Evolutionary conservation across 2,329 filamentous ascomycete genomes (phyloP).

Genomic region (Scedosporium minutisporum): DNA sequence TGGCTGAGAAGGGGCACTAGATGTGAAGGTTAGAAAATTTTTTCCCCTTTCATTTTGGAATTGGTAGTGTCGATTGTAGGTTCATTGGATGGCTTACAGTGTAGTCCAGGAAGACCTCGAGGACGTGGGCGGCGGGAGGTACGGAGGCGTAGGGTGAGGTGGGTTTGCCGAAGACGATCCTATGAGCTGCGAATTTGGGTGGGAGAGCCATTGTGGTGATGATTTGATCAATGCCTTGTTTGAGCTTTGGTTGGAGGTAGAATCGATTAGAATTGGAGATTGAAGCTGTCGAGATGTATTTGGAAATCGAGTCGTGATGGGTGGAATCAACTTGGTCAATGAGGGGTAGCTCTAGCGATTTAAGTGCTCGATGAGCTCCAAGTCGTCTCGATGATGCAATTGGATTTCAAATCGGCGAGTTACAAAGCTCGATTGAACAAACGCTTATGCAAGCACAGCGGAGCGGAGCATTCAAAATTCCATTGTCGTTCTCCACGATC

Average conservation of each 20-base stretch:
- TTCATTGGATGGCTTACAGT: slow-evolving; percentile 28
- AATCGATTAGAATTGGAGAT: not conserved
- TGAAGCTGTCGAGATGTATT: not conserved
- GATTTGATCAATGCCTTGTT: not conserved
- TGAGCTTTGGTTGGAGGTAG: no score
- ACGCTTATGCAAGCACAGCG: not conserved
- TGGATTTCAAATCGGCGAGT: not conserved
- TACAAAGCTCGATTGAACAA: no score
- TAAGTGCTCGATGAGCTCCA: not conserved
- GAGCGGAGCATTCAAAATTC: no score
- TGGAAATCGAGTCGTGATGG: not conserved
- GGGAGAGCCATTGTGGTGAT: slow-evolving; percentile 57
- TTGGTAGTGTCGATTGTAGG: not conserved
- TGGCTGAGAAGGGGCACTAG: slow-evolving; percentile 57
- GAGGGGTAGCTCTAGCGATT: not conserved
- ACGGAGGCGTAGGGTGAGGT: slow-evolving; percentile 23
- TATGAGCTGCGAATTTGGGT: slow-evolving; percentile 67
- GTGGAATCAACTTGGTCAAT: not conserved
- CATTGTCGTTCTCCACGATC: no score
- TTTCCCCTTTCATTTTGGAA: not conserved
- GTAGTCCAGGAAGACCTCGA: slow-evolving; percentile 74
- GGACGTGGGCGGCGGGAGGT: slow-evolving; percentile 42
- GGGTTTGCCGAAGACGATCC: slow-evolving; percentile 40
- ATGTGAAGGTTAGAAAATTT: not conserved
- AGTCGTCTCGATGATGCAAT: not conserved